Evolutionary conservation across 1,284 basidiomycete species (phyloP), one percentile per base, ranked within the genome.

Genomic region (Ustilago loliicola): DNA sequence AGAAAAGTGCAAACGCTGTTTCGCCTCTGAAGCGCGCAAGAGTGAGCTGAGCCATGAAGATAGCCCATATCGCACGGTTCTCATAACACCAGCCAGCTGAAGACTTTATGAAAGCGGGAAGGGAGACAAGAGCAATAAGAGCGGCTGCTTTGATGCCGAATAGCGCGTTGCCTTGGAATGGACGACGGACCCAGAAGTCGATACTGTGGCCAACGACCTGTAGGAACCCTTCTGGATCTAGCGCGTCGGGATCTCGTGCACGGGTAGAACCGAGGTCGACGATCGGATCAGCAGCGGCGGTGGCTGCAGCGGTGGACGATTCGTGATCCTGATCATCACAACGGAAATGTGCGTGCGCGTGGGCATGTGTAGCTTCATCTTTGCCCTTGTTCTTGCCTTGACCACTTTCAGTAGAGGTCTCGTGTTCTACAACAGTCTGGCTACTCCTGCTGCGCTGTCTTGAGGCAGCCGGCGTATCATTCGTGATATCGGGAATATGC

Each of bases 111-210:
- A 63, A 83, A 13, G 80, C 66, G 5, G 83, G 83, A 1, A 83
- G 72, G 1, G 83, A 77, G 51, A 69, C 47, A 50, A 48, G 51
- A 89, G 91, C 88, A 45, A 92, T 91, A 55, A 95, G 83, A 10
- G 92, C 74, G 0, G 91, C 93, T 0, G 92, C 93, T 86, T 96
- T 96, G 75, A 95, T 61, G 0, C 92, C 93, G 75, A 91, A 96
- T 66, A 94, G 87, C 72, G 86, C 59, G 53, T 88, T 87, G 23
- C 85, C 80, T 17, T 83, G 85, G 21, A 84, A 80, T 0, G 87
- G 63, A 9, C 66, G 53, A 11, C 66, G 66, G 7, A 50, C 47
- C 64, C 63, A 71, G 25, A 75, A 64, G 66, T 75, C 65, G 57
- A 72, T 54, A 13, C 25, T 69, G 36, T 75, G 61, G 2, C 88